phyloP scores from a whole-genome alignment of 257 asterid genomes.

The Nicotiana benthamiana region DNA sequence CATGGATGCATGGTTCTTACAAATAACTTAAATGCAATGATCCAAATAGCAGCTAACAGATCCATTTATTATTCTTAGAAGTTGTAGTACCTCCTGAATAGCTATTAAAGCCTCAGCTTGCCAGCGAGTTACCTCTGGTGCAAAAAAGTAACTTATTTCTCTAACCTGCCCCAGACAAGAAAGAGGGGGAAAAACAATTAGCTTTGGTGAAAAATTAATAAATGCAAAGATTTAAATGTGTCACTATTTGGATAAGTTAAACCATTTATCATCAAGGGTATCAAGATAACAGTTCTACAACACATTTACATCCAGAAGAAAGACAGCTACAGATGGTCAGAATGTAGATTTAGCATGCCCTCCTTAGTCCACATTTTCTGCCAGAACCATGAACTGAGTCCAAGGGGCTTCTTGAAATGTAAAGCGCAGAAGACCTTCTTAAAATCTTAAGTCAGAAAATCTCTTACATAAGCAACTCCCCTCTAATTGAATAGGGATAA shows the following conservation, averaged over 20 bases:
- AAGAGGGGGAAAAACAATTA: not conserved
- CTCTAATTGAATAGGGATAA: not conserved
- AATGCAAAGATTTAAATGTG: not conserved
- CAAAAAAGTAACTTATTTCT: conserved; percentile 43
- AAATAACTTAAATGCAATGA: not conserved
- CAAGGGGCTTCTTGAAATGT: not conserved
- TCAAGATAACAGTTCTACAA: not conserved
- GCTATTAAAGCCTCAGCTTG: conserved; percentile 81
- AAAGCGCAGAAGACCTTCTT: not conserved
- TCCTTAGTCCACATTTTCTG: not conserved
- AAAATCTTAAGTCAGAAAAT: not conserved
- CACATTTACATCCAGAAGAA: not conserved
- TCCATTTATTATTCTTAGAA: conserved; percentile 9
- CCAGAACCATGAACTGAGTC: not conserved
- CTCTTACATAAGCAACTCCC: not conserved
- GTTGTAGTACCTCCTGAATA: conserved; percentile 76
- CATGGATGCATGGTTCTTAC: not conserved
- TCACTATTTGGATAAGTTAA: not conserved
- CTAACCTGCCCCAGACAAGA: conserved; percentile 46
- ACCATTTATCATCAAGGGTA: not conserved
- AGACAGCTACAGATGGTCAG: not conserved
- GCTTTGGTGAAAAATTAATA: not conserved
- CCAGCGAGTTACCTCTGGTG: conserved; percentile 67
- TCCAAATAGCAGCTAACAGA: not conserved
- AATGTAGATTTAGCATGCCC: not conserved